Percentiles rank a stretch among this genome's conserved stretches.
phyloP scores from a whole-genome alignment of 129 eudicot species.

The Logfia minima region DNA sequence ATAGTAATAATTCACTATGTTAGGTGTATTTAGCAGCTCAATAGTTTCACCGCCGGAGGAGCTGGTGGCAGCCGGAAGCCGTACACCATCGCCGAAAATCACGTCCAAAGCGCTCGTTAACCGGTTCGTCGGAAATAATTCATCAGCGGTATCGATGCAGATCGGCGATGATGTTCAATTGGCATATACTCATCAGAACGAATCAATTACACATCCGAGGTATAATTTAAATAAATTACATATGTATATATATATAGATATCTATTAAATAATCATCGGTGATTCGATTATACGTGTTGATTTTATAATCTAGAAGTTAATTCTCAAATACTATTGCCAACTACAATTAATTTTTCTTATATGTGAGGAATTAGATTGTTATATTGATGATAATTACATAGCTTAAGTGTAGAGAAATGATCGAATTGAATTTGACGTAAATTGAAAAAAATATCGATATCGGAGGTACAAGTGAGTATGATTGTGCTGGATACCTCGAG shows the following conservation, averaged over 20 bases:
- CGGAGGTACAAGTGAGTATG: not conserved
- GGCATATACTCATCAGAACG: constrained; percentile 74
- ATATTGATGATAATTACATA: not conserved
- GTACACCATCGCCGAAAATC: constrained; percentile 96
- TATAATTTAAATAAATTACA: constrained; percentile 19
- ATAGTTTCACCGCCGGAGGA: constrained; percentile 93
- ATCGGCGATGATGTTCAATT: constrained; percentile 77
- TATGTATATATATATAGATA: not conserved
- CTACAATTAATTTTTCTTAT: not conserved
- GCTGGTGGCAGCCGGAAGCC: constrained; percentile 94
- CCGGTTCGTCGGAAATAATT: constrained; percentile 52
- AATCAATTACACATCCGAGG: constrained; percentile 81
- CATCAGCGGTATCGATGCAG: constrained; percentile 71
- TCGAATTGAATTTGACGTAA: constrained; percentile 4
- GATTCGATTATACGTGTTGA: not conserved
- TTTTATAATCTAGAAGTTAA: constrained; percentile 6
- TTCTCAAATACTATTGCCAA: not conserved
- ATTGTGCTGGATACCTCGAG: not conserved
- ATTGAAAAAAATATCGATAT: not conserved
- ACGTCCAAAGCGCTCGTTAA: constrained; percentile 62
- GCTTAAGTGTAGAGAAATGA: not conserved
- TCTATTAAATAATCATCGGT: not conserved
- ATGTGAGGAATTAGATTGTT: not conserved
- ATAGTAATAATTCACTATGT: constrained; percentile 37
- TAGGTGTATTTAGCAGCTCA: constrained; percentile 79